Evolutionary conservation across 2,329 filamentous ascomycete species (phyloP).

Genomic region (Cladosporium halotolerans): DNA sequence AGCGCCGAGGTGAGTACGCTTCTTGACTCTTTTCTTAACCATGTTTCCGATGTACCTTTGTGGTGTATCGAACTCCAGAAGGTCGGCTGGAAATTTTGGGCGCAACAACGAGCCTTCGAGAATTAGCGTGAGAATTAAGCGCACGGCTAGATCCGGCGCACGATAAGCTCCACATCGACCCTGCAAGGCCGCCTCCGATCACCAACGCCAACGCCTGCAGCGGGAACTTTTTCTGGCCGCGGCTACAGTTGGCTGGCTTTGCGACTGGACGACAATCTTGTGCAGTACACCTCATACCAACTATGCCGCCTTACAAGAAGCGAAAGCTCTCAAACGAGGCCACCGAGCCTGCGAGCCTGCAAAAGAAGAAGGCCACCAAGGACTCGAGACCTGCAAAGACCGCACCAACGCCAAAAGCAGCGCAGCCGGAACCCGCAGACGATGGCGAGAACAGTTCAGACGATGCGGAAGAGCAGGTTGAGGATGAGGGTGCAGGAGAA

Average conservation of each 20-base stretch:
- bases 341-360: neutral
- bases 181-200: no score
- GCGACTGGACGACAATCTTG: neutral
- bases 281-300: neutral
- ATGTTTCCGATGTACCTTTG: constrained; percentile 42
- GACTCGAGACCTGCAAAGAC: neutral
- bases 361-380: constrained; percentile 11
- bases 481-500: constrained; percentile 20
- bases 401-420: neutral
- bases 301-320: constrained; percentile 39
- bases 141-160: constrained; percentile 8
- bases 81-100: neutral
- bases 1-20: constrained; percentile 74
- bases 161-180: neutral
- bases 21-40: constrained; percentile 78
- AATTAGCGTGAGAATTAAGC: constrained; percentile 1
- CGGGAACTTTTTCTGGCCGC: neutral
- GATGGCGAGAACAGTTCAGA: constrained; percentile 22
- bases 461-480: constrained; percentile 14
- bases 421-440: neutral
- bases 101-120: neutral
- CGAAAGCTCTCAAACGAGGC: constrained; percentile 31
- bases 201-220: no score
- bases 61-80: neutral
- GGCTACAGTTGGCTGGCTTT: neutral